A percentile compares a stretch with the other conserved stretches of the same genome.
These are phyloP conservation scores for Nothomitra cinnamomea DNA, from an alignment of 2,329 filamentous ascomycete species.

Conservation along the genomic window DNA sequence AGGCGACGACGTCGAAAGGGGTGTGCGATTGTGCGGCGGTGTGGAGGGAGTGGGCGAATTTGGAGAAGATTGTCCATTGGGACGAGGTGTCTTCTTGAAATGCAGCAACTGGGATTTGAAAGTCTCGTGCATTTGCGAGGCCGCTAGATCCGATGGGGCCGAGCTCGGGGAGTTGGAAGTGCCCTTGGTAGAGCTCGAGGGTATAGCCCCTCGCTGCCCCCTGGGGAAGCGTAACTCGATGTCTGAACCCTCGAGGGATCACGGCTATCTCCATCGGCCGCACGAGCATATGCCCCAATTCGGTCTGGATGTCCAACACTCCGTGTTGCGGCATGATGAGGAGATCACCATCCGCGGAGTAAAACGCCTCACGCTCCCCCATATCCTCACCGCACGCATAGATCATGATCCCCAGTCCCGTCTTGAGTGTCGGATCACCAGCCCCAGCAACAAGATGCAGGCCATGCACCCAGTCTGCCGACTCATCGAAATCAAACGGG, in stretches of 20 bases:
- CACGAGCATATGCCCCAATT: constrained; percentile 45
- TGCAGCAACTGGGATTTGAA: constrained; percentile 41
- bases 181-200: constrained; percentile 46
- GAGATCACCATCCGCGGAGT: constrained; percentile 59
- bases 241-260: constrained; percentile 48
- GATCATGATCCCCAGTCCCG: constrained; percentile 63
- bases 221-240: constrained; percentile 40
- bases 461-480: constrained; percentile 49
- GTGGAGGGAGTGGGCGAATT: constrained; percentile 45
- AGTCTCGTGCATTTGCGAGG: constrained; percentile 48
- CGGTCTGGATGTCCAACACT: constrained; percentile 48
- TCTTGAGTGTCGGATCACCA: constrained; percentile 63
- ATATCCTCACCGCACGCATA: constrained; percentile 68
- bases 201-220: constrained; percentile 48
- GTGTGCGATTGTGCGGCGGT: constrained; percentile 43
- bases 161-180: constrained; percentile 48
- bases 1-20: constrained; percentile 55
- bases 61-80: constrained; percentile 41
- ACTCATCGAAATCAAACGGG: constrained; percentile 55
- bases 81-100: constrained; percentile 38
- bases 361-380: constrained; percentile 58
- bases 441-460: constrained; percentile 60
- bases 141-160: constrained; percentile 50
- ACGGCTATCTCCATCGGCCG: constrained; percentile 51
- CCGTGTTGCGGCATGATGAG: constrained; percentile 50